Evolutionary conservation across 192 early-diverging fungal genomes (phyloP).

Genomic region (Backusella australiensis): DNA sequence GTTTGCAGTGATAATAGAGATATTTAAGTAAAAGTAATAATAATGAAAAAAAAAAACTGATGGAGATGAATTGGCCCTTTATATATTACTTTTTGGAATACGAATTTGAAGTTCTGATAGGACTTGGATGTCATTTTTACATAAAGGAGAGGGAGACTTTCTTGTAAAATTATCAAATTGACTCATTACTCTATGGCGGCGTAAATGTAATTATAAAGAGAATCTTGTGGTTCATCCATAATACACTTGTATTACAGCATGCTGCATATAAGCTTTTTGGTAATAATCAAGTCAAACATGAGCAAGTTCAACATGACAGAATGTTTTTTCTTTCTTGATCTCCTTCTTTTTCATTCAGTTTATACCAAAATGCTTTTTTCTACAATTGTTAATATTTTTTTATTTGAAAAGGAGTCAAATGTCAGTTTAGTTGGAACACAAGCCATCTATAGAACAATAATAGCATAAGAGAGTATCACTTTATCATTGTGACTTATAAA

Average conservation of each 20-base stretch:
- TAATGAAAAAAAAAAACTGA: neutral
- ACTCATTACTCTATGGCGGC: neutral
- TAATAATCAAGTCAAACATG: neutral
- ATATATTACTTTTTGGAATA: neutral
- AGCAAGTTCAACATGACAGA: neutral
- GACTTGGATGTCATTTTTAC: neutral
- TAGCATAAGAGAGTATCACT: neutral
- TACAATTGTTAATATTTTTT: neutral
- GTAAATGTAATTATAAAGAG: neutral
- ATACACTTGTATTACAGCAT: neutral
- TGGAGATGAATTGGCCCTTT: neutral
- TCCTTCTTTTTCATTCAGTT: neutral
- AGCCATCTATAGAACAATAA: neutral
- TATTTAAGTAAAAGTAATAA: neutral
- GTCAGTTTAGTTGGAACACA: neutral
- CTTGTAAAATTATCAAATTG: neutral
- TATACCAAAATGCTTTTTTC: neutral
- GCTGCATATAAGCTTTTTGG: neutral
- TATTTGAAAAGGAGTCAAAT: neutral
- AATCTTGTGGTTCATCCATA: neutral
- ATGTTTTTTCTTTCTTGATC: neutral
- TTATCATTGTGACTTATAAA: neutral
- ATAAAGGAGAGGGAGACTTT: neutral
- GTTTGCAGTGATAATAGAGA: neutral
- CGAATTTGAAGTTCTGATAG: neutral